These are phyloP conservation scores for Beta vulgaris DNA, from an alignment of 148 eudicot genomes.

Conservation along the genomic window DNA sequence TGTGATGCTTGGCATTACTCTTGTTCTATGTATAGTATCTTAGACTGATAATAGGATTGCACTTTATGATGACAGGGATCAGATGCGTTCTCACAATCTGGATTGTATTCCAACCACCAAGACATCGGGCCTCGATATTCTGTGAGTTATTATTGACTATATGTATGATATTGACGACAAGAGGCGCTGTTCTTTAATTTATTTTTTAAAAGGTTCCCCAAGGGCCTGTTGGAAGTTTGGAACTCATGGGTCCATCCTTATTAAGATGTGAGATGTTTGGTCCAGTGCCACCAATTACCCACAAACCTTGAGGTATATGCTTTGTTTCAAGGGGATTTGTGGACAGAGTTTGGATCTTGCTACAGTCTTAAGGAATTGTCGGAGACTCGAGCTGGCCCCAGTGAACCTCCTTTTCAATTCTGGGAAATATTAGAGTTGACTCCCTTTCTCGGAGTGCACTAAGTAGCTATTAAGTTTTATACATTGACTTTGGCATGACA, in stretches of 20 bases:
- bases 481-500: neutral
- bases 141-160: slow-evolving; percentile 45
- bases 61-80: slow-evolving; percentile 56
- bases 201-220: neutral
- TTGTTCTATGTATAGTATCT: neutral
- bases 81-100: slow-evolving; percentile 96
- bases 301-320: slow-evolving; percentile 11
- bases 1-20: neutral
- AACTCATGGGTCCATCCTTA: slow-evolving; percentile 5
- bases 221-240: neutral
- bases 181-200: neutral
- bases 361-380: neutral
- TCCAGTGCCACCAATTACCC: neutral
- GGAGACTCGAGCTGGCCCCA: neutral
- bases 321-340: neutral
- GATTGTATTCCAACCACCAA: slow-evolving; percentile 95
- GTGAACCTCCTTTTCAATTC: neutral
- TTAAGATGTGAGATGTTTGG: slow-evolving; percentile 12
- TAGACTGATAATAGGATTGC: slow-evolving; percentile 9
- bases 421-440: neutral
- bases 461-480: neutral
- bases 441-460: neutral
- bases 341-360: neutral
- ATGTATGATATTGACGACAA: neutral
- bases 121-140: slow-evolving; percentile 96